These are phyloP conservation scores for Ophiostoma fasciatum DNA, from an alignment of 2,329 filamentous ascomycete species.

Conservation along the genomic window DNA sequence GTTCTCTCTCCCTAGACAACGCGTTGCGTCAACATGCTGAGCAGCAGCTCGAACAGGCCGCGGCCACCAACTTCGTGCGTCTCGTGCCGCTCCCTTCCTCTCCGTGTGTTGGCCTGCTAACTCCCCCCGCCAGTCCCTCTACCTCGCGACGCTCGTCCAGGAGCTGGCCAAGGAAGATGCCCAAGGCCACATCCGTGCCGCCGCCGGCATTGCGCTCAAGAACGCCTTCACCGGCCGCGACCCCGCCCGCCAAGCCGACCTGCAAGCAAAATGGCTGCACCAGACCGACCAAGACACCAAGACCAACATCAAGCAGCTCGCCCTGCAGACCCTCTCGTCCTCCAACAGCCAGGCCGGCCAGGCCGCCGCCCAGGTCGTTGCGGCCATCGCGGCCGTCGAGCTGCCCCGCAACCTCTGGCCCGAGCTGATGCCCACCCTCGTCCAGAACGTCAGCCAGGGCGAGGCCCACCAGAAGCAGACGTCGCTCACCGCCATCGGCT, in stretches of 20 bases:
- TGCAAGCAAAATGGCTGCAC: conserved; percentile 87
- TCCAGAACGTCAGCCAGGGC: conserved; percentile 84
- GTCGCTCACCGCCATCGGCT: conserved; percentile 91
- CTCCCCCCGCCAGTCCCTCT: conserved; percentile 52
- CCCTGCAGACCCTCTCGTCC: conserved; percentile 75
- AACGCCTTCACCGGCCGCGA: conserved; percentile 96
- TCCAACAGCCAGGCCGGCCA: conserved; percentile 69
- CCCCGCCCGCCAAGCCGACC: conserved; percentile 67
- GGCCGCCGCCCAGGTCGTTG: conserved; percentile 87
- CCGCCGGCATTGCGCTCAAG: conserved; percentile 91
- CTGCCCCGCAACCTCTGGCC: conserved; percentile 86
- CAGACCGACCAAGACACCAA: conserved; percentile 72
- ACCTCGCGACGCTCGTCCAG: conserved; percentile 82
- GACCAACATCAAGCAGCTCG: conserved; percentile 72
- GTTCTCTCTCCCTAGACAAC: conserved; percentile 48
- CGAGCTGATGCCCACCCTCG: conserved; percentile 75
- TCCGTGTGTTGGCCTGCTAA: neutral
- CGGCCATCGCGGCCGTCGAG: conserved; percentile 88
- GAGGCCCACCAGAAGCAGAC: conserved; percentile 83
- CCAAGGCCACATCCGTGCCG: conserved; percentile 72
- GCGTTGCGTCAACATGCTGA: conserved; percentile 80
- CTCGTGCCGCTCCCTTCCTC: conserved; percentile 10
- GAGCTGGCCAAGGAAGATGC: conserved; percentile 86
- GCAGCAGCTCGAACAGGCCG: conserved; percentile 82
- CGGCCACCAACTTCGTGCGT: conserved; percentile 86